A percentile compares a stretch with the other conserved stretches of the same genome.
phyloP scores from a whole-genome alignment of 2,329 filamentous ascomycete genomes.

The Aureobasidium zeae region DNA sequence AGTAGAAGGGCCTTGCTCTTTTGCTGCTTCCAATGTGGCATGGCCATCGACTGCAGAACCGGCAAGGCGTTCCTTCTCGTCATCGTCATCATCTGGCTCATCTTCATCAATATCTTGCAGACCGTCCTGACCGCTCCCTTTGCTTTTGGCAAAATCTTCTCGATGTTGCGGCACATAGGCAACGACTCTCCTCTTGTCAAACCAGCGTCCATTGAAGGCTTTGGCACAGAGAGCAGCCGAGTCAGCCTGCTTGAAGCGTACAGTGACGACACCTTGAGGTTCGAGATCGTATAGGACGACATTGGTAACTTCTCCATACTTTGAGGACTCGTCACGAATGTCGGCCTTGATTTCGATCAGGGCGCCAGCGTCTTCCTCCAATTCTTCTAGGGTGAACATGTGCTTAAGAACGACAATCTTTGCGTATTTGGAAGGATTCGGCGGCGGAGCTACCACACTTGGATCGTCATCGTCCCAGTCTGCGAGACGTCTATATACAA shows the following conservation, averaged over 20 bases:
- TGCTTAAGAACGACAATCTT: slow-evolving; percentile 81
- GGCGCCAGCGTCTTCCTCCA: slow-evolving; percentile 74
- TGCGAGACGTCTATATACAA: slow-evolving; percentile 61
- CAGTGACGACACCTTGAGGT: slow-evolving; percentile 70
- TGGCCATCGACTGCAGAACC: slow-evolving; percentile 12
- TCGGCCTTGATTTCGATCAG: slow-evolving; percentile 91
- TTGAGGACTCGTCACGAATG: slow-evolving; percentile 79
- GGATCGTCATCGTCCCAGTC: slow-evolving; percentile 93
- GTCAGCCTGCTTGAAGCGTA: slow-evolving; percentile 66
- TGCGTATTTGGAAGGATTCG: slow-evolving; percentile 53
- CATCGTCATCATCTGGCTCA: slow-evolving; percentile 35
- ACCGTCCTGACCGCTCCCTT: slow-evolving; percentile 37
- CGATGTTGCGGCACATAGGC: slow-evolving; percentile 47
- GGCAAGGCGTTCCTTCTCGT: slow-evolving; percentile 24
- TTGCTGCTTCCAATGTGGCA: slow-evolving; percentile 2
- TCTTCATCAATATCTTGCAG: slow-evolving; percentile 30
- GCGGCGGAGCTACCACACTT: slow-evolving; percentile 40
- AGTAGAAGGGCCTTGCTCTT: background rate
- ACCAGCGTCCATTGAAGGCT: slow-evolving; percentile 67
- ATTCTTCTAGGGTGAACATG: slow-evolving; percentile 82
- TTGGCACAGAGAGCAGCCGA: slow-evolving; percentile 62
- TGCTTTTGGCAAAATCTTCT: slow-evolving; percentile 62
- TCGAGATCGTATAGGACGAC: slow-evolving; percentile 86
- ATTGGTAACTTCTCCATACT: slow-evolving; percentile 80
- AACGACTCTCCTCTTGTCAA: slow-evolving; percentile 61